Conservation (phyloP, 2,329 filamentous ascomycete genomes). For the Penicillium crustosum region DNA sequence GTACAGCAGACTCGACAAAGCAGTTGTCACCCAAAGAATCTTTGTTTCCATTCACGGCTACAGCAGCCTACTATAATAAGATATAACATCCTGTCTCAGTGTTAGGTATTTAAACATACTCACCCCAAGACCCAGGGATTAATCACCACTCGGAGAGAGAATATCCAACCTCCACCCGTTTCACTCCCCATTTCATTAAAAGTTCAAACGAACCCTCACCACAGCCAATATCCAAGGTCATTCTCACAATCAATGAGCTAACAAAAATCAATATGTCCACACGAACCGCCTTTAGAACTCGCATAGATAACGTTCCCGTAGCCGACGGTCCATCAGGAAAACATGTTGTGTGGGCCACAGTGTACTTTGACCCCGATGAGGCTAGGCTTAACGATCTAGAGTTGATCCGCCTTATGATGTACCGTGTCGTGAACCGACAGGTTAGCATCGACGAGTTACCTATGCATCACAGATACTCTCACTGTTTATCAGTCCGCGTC, state of each 20-base stretch:
- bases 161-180: neutral
- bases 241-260: no score
- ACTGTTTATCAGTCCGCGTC: slow-evolving; percentile 1
- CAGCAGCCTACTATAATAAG: neutral
- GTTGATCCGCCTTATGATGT: slow-evolving; percentile 1
- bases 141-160: no score
- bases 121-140: no score
- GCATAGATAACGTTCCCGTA: neutral
- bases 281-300: neutral
- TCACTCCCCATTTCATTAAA: no score
- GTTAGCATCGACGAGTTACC: neutral
- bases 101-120: neutral
- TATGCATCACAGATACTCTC: neutral
- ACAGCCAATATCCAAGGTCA: neutral
- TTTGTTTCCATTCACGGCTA: neutral
- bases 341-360: neutral
- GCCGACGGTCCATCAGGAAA: neutral
- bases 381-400: neutral
- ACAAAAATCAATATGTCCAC: neutral
- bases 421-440: slow-evolving; percentile 1
- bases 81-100: neutral
- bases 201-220: neutral
- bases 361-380: slow-evolving; percentile 2
- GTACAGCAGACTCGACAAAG: neutral
- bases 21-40: neutral